Evolutionary conservation across 106 monocot species (phyloP), one percentile per base, ranked within the genome.

Genomic region (Xerophyta viscosa): DNA sequence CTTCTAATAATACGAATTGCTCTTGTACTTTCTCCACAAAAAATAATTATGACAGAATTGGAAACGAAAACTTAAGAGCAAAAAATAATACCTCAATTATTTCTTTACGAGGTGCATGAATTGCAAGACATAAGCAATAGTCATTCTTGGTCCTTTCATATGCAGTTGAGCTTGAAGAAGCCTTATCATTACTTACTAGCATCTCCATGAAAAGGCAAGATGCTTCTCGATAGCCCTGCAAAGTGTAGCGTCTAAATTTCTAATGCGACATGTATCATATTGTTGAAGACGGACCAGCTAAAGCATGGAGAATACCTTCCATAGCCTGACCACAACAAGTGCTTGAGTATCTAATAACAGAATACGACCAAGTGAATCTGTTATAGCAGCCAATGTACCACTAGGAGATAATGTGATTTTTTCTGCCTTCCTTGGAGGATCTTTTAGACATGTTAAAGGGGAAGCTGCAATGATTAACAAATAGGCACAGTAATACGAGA

Each of bases 181-280:
- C 66, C 50, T 82, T 79, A 41, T 88, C 84, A 77, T 57, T 77
- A 8, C 29, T 66, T 15, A 79, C 53, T 45, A 76, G 48, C 73
- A 80, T 86, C 71, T 98, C 96, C 77, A 90, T 71, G 53, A 98
- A 98, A 37, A 90, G 82, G 63, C 89, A 98, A 24, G 62, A 79
- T 27, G 96, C 96, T 63, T 98, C 96, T 44, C 96, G 89, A 57
- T 98, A 98, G 7, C 96, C 96, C 96, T 89, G 58, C 2, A 75
- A 72, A 56, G 5, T 7, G 13, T 54, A 67, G 37, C 14, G 41
- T 14, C 17, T 54, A n/a, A n/a, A n/a, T n/a, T n/a, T n/a, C n/a
- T n/a, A n/a, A n/a, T n/a, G n/a, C n/a, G n/a, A n/a, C n/a, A n/a
- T n/a, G n/a, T n/a, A n/a, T n/a, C n/a, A n/a, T n/a, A n/a, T n/a